These are phyloP conservation scores for Puccinia coronata DNA, from an alignment of 1,284 basidiomycete genomes.

Conservation along the genomic window DNA sequence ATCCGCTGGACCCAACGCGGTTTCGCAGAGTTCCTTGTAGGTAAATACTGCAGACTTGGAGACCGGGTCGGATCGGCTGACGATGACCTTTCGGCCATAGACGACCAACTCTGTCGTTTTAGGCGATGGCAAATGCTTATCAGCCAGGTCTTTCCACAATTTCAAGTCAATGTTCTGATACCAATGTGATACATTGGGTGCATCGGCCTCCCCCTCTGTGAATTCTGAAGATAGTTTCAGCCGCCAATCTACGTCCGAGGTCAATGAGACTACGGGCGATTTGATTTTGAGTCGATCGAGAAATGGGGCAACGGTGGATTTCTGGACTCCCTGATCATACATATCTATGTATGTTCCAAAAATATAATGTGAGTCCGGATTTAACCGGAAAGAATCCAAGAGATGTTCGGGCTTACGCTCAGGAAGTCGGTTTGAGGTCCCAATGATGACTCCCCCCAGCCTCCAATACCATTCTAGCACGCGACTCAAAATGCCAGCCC, in stretches of 20 bases:
- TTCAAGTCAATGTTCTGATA: conserved; percentile 1
- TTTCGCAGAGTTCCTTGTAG: conserved; percentile 42
- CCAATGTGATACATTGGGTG: not conserved
- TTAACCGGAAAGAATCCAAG: conserved; percentile 59
- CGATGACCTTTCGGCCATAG: conserved; percentile 28
- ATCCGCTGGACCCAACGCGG: conserved; percentile 68
- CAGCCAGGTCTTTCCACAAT: conserved; percentile 17
- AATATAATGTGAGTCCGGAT: conserved; percentile 50
- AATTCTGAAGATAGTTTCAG: not conserved
- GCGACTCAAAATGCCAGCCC: conserved; percentile 65
- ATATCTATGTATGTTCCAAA: no score
- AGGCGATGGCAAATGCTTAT: not conserved
- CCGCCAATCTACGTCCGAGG: conserved; percentile 33
- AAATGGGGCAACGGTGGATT: conserved; percentile 39
- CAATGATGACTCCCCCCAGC: conserved; percentile 70
- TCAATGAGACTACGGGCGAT: conserved; percentile 27
- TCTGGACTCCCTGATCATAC: conserved; percentile 48
- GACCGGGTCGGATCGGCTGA: conserved; percentile 11
- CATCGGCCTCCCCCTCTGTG: not conserved
- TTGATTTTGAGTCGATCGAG: conserved; percentile 37
- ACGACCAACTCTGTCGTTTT: conserved; percentile 20
- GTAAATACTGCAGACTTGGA: conserved; percentile 18
- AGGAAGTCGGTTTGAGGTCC: conserved; percentile 58
- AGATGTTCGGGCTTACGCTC: not conserved
- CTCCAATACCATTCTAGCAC: conserved; percentile 75